phyloP scores from a whole-genome alignment of 1,284 basidiomycete species.

The Mycosarcoma mackinlayi region DNA sequence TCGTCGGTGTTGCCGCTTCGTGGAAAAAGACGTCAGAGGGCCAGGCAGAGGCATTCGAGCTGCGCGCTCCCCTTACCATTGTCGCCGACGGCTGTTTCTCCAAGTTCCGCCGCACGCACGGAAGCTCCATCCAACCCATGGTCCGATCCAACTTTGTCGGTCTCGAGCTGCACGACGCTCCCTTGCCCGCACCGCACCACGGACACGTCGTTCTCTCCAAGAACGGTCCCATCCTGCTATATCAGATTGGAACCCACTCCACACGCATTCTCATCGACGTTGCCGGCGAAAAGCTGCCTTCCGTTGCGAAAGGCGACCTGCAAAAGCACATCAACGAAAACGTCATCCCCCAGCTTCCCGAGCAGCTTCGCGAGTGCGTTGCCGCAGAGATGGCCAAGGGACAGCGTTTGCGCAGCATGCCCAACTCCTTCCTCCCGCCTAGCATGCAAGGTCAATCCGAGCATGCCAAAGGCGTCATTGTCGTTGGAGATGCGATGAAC shows the following conservation, averaged over 20 bases:
- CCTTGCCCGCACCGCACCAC: slow-evolving; percentile 82
- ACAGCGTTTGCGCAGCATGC: slow-evolving; percentile 79
- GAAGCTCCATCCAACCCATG: slow-evolving; percentile 71
- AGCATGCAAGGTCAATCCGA: slow-evolving; percentile 78
- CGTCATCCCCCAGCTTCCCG: slow-evolving; percentile 61
- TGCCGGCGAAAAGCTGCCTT: slow-evolving; percentile 80
- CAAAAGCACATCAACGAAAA: slow-evolving; percentile 53
- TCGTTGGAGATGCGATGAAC: slow-evolving; percentile 97
- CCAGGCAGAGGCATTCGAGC: slow-evolving; percentile 51
- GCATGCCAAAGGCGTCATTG: slow-evolving; percentile 77
- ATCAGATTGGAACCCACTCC: slow-evolving; percentile 80
- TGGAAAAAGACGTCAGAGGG: slow-evolving; percentile 39
- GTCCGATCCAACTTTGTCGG: slow-evolving; percentile 85
- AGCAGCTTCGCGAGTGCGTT: slow-evolving; percentile 57
- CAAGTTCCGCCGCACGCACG: slow-evolving; percentile 75
- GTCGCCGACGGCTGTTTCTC: slow-evolving; percentile 96
- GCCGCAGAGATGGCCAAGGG: slow-evolving; percentile 52
- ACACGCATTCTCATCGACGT: slow-evolving; percentile 95
- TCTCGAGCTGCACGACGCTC: slow-evolving; percentile 79
- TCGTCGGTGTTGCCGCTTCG: slow-evolving; percentile 54
- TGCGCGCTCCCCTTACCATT: slow-evolving; percentile 81
- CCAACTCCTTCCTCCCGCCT: slow-evolving; percentile 92
- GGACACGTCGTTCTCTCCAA: slow-evolving; percentile 84
- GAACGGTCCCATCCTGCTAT: slow-evolving; percentile 84
- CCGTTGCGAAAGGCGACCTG: slow-evolving; percentile 74